Evolutionary conservation across 805 yeast species (phyloP).

Genomic region (Hanseniaspora guilliermondii): DNA sequence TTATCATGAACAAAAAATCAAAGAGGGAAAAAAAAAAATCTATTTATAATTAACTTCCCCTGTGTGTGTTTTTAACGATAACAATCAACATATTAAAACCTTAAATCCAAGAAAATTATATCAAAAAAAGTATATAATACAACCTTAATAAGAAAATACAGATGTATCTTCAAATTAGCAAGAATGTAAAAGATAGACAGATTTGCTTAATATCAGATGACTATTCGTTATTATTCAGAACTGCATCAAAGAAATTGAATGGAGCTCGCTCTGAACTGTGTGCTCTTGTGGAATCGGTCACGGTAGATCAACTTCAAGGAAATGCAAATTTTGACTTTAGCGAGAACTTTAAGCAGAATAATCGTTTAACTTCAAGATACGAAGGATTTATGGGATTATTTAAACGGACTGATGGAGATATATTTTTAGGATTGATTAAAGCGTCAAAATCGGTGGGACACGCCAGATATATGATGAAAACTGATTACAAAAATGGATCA

Average conservation of each 20-base stretch:
- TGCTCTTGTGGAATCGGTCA: slow-evolving; percentile 7
- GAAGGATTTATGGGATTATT: slow-evolving; percentile 54
- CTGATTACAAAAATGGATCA: background rate
- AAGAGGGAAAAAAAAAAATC: background rate
- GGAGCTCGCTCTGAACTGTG: slow-evolving; percentile 18
- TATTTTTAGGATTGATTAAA: slow-evolving; percentile 49
- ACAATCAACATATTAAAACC: background rate
- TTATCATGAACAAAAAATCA: background rate
- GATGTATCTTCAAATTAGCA: slow-evolving; percentile 19
- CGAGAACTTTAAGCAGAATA: background rate
- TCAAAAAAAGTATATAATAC: background rate
- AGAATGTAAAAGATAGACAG: slow-evolving; percentile 55
- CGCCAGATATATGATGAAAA: slow-evolving; percentile 31
- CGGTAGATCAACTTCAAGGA: slow-evolving; percentile 1
- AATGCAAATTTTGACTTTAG: background rate
- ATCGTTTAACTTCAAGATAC: slow-evolving; percentile 30
- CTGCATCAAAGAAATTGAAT: slow-evolving; percentile 2
- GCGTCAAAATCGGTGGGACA: slow-evolving; percentile 43
- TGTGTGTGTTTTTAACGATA: too few species aligned
- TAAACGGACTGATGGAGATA: slow-evolving; percentile 36
- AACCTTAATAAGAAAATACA: background rate
- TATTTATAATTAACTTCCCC: background rate
- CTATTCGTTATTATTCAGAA: slow-evolving; percentile 46
- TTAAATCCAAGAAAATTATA: too few species aligned
- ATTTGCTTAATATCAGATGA: slow-evolving; percentile 50